Evolutionary conservation across 257 asterid species (phyloP), one percentile per base, ranked within the genome.

Genomic region (Ajuga chamaepitys): DNA sequence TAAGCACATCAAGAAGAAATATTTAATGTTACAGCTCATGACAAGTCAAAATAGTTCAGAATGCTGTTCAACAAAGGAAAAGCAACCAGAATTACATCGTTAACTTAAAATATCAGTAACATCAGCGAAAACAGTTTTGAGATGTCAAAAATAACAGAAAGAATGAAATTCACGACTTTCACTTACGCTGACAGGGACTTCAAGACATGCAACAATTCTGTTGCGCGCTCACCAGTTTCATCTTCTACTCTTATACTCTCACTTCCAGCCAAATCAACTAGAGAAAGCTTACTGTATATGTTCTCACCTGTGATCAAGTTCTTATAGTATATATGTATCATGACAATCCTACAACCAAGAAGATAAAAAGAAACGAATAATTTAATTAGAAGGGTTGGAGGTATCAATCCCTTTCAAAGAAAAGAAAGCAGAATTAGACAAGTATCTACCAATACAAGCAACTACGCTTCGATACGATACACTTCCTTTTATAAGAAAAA

Each of bases 201-300:
- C 87, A 90, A 75, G 71, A 82, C 97, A 81, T 94, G 96, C 88
- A 94, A 85, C 81, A 88, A 73, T 50, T 85, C 95, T 21, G 96
- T 91, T 35, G 88, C 95, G 28, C 71, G 95, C 64, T 83, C 89
- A 53, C 95, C 95, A 47, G 77, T 68, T 69, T 88, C 95, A 62
- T 90, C 91, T 60, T 86, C 95, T 26, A 68, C 77, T 54, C 50
- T 67, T 62, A 72, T 64, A 66, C 81, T 79, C 62, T 82, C 95
- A 71, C 96, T 88, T 81, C 93, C 99, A 77, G 99, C 97, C 87
- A 94, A 85, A 79, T 94, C 99, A 75, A 88, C 82, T 40, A 94
- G 86, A 75, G 95, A 82, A 74, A 94, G 95, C 81, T 88, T 94
- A 83, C 99, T 94, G 68, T 86, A 83, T 68, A 72, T 68, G 47